Evolutionary conservation across 805 yeast genomes (phyloP).

Genomic region (Ogataea ramenticola): DNA sequence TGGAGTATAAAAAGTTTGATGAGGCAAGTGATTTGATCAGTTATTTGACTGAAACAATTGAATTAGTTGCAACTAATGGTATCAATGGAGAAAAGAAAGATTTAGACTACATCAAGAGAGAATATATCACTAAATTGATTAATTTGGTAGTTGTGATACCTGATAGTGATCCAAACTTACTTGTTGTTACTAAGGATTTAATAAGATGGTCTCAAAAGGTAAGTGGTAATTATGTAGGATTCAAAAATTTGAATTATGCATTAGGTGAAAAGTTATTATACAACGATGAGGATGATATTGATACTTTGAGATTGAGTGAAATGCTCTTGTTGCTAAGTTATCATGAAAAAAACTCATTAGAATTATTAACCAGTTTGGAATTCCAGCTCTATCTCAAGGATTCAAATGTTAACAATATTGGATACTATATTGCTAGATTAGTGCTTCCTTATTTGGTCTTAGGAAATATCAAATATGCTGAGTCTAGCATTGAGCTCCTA

Average conservation of each 20-base stretch:
- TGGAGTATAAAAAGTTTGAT: constrained; percentile 66
- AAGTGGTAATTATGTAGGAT: constrained; percentile 55
- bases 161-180: constrained; percentile 51
- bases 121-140: constrained; percentile 24
- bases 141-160: constrained; percentile 36
- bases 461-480: constrained; percentile 57
- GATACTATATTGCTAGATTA: constrained; percentile 37
- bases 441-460: constrained; percentile 69
- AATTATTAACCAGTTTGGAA: constrained; percentile 27
- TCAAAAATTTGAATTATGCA: constrained; percentile 64
- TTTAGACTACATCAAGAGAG: constrained; percentile 10
- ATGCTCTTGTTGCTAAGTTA: constrained; percentile 17
- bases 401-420: constrained; percentile 22
- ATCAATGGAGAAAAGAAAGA: constrained; percentile 17
- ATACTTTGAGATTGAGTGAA: constrained; percentile 10
- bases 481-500: constrained; percentile 31
- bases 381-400: constrained; percentile 26
- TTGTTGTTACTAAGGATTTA: constrained; percentile 59
- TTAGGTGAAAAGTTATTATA: constrained; percentile 59
- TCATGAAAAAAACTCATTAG: constrained; percentile 10
- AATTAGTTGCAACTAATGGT: constrained; percentile 21
- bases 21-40: constrained; percentile 72
- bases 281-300: constrained; percentile 18
- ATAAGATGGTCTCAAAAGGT: constrained; percentile 56
- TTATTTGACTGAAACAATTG: constrained; percentile 67